Percentiles rank a stretch among this genome's conserved stretches.
phyloP scores from a whole-genome alignment of 2,329 filamentous ascomycete genomes.

The Fusarium coffeatum region DNA sequence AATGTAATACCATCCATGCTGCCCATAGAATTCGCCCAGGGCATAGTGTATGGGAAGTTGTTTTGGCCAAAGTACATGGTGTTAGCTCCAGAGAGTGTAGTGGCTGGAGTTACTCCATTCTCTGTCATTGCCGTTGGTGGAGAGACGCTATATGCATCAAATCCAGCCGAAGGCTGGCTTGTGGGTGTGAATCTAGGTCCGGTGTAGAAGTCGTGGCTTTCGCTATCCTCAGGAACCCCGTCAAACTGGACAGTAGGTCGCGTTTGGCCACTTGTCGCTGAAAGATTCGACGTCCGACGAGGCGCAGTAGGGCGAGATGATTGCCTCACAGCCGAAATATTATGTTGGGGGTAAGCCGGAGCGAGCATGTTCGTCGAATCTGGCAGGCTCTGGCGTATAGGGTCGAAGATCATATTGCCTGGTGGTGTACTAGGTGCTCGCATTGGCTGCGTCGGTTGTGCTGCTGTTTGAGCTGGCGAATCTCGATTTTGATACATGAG shows the following conservation, averaged over 20 bases:
- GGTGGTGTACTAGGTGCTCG: conserved; percentile 61
- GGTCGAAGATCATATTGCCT: conserved; percentile 70
- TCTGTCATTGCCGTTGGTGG: conserved; percentile 57
- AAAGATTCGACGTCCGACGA: conserved; percentile 43
- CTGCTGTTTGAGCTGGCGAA: not conserved
- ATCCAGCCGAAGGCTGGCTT: conserved; percentile 57
- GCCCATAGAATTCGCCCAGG: conserved; percentile 49
- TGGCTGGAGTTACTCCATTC: conserved; percentile 27
- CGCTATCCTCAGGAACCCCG: conserved; percentile 45
- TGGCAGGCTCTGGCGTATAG: conserved; percentile 66
- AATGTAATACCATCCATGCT: conserved; percentile 72
- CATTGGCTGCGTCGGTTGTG: conserved; percentile 18
- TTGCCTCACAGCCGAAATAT: conserved; percentile 60
- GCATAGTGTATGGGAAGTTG: conserved; percentile 45
- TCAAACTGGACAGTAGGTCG: conserved; percentile 49
- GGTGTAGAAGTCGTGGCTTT: conserved; percentile 51
- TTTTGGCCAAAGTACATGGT: conserved; percentile 47
- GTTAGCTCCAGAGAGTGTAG: conserved; percentile 29
- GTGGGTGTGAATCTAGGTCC: conserved; percentile 54
- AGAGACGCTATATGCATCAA: conserved; percentile 58
- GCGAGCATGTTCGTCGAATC: conserved; percentile 62
- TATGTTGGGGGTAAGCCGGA: conserved; percentile 61
- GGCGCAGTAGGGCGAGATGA: conserved; percentile 51
- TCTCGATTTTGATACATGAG: conserved; percentile 75
- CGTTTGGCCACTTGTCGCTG: conserved; percentile 32